These are phyloP conservation scores for Helminthosporium solani DNA, from an alignment of 2,329 filamentous ascomycete species.

Conservation along the genomic window DNA sequence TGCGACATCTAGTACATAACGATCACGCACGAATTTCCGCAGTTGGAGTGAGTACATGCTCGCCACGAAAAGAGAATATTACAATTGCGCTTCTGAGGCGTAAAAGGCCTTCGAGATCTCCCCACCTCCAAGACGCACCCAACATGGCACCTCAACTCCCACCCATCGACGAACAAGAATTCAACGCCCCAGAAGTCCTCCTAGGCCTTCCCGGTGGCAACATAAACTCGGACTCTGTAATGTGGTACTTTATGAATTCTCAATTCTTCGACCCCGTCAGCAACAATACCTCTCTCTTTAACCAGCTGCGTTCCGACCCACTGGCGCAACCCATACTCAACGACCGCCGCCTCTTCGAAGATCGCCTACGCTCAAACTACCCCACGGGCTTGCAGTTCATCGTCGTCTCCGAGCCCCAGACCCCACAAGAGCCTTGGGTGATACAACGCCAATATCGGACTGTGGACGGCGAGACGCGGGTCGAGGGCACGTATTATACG, in stretches of 20 bases:
- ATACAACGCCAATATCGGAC: constrained; percentile 57
- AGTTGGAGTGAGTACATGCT: too few species aligned
- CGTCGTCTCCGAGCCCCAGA: constrained; percentile 58
- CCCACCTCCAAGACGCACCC: constrained; percentile 2
- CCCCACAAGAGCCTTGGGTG: constrained; percentile 57
- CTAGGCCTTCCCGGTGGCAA: constrained; percentile 21
- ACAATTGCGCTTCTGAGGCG: not conserved
- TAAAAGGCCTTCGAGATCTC: not conserved
- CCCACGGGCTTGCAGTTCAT: constrained; percentile 58
- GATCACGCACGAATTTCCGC: too few species aligned
- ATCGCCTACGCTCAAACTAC: constrained; percentile 52
- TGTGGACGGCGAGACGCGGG: constrained; percentile 47
- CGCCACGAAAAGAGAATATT: constrained; percentile 2
- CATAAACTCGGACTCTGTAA: constrained; percentile 43
- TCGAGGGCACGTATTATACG: constrained; percentile 61
- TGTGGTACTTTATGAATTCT: constrained; percentile 63
- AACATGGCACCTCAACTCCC: constrained; percentile 31
- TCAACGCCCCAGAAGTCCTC: constrained; percentile 24
- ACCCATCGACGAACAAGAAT: constrained; percentile 37
- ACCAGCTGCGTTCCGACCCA: constrained; percentile 53
- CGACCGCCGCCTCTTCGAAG: constrained; percentile 59
- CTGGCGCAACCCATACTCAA: constrained; percentile 52
- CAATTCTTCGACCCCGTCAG: constrained; percentile 64
- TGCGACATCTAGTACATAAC: too few species aligned
- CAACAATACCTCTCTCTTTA: constrained; percentile 58